A percentile compares a stretch with the other conserved stretches of the same genome.
phyloP scores from a whole-genome alignment of 345 rosid species.

The Populus euphratica region DNA sequence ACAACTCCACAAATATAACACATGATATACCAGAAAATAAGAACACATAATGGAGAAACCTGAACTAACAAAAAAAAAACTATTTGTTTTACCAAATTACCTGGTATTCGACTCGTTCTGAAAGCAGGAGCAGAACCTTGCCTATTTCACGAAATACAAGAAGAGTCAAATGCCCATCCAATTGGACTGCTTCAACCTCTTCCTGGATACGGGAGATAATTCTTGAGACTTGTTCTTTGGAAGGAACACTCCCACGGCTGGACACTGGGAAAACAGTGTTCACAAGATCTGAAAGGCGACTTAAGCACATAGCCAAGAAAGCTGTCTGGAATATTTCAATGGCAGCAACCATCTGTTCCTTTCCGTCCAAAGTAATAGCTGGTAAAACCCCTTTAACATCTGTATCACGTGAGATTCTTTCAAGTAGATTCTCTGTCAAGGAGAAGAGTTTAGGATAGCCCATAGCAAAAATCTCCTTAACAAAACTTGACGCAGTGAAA shows the following conservation, averaged over 20 bases:
- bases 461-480: conserved; percentile 80
- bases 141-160: conserved; percentile 83
- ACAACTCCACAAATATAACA: background rate
- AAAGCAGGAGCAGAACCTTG: conserved; percentile 73
- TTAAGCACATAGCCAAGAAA: conserved; percentile 69
- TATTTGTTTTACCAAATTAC: conserved; percentile 27
- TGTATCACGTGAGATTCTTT: conserved; percentile 72
- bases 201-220: conserved; percentile 83
- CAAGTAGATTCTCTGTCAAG: conserved; percentile 79
- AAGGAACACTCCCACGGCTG: conserved; percentile 89
- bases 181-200: conserved; percentile 88
- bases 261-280: conserved; percentile 81
- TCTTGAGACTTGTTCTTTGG: conserved; percentile 82
- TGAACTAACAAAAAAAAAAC: background rate
- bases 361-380: conserved; percentile 71
- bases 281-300: conserved; percentile 86
- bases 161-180: conserved; percentile 84
- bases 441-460: conserved; percentile 93
- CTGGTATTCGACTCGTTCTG: conserved; percentile 93
- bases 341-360: conserved; percentile 72
- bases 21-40: background rate
- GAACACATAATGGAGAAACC: background rate
- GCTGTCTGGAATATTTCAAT: conserved; percentile 87
- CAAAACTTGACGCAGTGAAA: conserved; percentile 95
- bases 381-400: conserved; percentile 91